A percentile compares a stretch with the other conserved stretches of the same genome.
Evolutionary conservation across 148 eudicot genomes (phyloP).

Genomic region (Dysphania ambrosioides): DNA sequence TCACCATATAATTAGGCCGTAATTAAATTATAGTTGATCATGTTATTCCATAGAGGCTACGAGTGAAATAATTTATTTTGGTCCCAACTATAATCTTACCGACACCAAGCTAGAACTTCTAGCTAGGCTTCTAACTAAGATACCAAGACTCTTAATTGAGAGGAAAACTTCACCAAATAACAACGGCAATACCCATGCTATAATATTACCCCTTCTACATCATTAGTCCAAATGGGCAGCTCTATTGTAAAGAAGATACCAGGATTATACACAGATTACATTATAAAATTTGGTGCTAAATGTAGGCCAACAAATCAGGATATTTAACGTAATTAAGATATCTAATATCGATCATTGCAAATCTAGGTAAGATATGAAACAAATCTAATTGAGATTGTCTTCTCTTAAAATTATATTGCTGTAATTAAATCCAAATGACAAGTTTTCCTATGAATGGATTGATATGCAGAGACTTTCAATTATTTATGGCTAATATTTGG

Average conservation of each 20-base stretch:
- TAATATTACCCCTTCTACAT: not conserved
- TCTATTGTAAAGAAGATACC: not conserved
- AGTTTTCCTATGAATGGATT: too few species aligned
- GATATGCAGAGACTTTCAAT: too few species aligned
- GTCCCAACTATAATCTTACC: not conserved
- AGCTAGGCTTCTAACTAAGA: not conserved
- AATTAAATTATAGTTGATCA: too few species aligned
- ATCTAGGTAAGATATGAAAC: not conserved
- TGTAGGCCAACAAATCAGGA: conserved; percentile 4
- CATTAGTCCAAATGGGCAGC: conserved; percentile 1
- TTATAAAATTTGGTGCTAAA: too few species aligned
- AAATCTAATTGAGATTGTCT: not conserved
- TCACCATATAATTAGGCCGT: too few species aligned
- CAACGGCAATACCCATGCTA: not conserved
- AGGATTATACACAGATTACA: not conserved
- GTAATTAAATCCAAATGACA: too few species aligned
- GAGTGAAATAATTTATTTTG: not conserved
- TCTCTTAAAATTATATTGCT: not conserved
- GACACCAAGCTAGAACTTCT: not conserved
- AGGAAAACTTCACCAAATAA: not conserved
- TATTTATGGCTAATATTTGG: too few species aligned
- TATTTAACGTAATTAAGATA: not conserved
- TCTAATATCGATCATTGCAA: too few species aligned
- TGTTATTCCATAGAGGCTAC: not conserved
- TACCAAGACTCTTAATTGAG: not conserved